Evolutionary conservation across 2,329 filamentous ascomycete species (phyloP).

Genomic region (Pyrenophora teres): DNA sequence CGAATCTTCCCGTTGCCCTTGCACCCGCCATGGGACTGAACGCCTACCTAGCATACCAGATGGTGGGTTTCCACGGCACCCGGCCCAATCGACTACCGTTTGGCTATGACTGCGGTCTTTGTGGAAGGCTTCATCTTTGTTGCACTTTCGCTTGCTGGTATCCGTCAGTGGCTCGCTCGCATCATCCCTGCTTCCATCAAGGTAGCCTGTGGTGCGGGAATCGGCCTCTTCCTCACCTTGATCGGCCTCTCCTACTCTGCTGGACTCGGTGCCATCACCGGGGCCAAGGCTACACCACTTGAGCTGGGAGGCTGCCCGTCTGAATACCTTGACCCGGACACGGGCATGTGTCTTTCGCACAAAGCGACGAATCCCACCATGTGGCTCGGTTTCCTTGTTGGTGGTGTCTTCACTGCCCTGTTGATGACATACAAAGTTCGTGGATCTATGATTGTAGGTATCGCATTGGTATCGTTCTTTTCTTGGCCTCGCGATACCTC

Average conservation of each 20-base stretch:
- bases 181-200: constrained; percentile 81
- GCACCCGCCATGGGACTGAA: constrained; percentile 82
- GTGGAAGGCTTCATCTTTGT: constrained; percentile 88
- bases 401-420: constrained; percentile 77
- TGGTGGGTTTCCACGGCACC: constrained; percentile 77
- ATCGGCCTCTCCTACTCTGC: constrained; percentile 81
- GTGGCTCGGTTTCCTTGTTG: constrained; percentile 89
- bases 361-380: constrained; percentile 83
- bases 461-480: constrained; percentile 81
- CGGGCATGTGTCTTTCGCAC: constrained; percentile 63
- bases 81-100: constrained; percentile 67
- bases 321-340: constrained; percentile 49
- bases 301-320: constrained; percentile 74
- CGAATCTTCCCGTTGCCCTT: constrained; percentile 76
- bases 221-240: constrained; percentile 80
- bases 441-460: constrained; percentile 82
- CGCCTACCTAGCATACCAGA: constrained; percentile 84
- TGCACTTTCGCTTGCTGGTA: constrained; percentile 71
- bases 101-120: constrained; percentile 85
- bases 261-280: constrained; percentile 78
- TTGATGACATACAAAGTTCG: constrained; percentile 86
- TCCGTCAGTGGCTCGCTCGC: constrained; percentile 69
- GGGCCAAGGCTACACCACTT: constrained; percentile 68
- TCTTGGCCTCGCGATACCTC: constrained; percentile 80
- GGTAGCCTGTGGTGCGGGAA: constrained; percentile 86